These are phyloP conservation scores for Podospora tetraspora DNA, from an alignment of 495 filamentous ascomycete genomes.

Conservation along the genomic window DNA sequence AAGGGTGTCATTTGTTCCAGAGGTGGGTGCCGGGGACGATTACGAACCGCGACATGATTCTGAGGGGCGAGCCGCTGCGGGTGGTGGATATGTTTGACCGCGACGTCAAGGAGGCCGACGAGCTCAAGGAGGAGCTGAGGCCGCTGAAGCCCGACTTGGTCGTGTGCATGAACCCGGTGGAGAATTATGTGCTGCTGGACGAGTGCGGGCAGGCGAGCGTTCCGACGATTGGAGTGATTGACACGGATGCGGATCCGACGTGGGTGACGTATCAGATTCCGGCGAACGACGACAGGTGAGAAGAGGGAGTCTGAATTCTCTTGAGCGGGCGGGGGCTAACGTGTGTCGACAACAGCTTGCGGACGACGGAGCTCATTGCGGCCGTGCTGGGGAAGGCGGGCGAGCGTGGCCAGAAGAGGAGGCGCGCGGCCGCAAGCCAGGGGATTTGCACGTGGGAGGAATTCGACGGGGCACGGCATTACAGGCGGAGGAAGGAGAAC, in stretches of 20 bases:
- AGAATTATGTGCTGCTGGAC: slow-evolving; percentile 84
- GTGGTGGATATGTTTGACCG: slow-evolving; percentile 68
- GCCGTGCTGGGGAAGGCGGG: slow-evolving; percentile 82
- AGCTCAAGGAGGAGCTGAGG: slow-evolving; percentile 54
- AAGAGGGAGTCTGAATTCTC: slow-evolving; percentile 4
- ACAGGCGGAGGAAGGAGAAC: neutral
- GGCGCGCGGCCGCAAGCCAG: slow-evolving; percentile 54
- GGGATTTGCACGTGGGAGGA: slow-evolving; percentile 57
- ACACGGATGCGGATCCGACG: slow-evolving; percentile 88
- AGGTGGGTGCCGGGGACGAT: slow-evolving; percentile 90
- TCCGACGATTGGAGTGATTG: slow-evolving; percentile 90
- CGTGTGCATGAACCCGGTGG: slow-evolving; percentile 82
- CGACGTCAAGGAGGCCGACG: slow-evolving; percentile 59
- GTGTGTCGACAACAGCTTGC: slow-evolving; percentile 49
- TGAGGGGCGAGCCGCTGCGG: slow-evolving; percentile 58
- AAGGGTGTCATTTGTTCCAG: slow-evolving; percentile 84
- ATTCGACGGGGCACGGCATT: slow-evolving; percentile 24
- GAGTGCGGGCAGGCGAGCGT: slow-evolving; percentile 85
- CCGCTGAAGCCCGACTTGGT: slow-evolving; percentile 84
- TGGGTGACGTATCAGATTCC: slow-evolving; percentile 97
- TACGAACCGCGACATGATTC: slow-evolving; percentile 87
- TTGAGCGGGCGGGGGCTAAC: neutral
- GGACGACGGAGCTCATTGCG: slow-evolving; percentile 73
- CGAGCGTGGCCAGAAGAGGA: slow-evolving; percentile 62
- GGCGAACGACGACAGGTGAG: slow-evolving; percentile 88